phyloP scores from a whole-genome alignment of 1,284 basidiomycete genomes.

The Kwoniella shivajii region DNA sequence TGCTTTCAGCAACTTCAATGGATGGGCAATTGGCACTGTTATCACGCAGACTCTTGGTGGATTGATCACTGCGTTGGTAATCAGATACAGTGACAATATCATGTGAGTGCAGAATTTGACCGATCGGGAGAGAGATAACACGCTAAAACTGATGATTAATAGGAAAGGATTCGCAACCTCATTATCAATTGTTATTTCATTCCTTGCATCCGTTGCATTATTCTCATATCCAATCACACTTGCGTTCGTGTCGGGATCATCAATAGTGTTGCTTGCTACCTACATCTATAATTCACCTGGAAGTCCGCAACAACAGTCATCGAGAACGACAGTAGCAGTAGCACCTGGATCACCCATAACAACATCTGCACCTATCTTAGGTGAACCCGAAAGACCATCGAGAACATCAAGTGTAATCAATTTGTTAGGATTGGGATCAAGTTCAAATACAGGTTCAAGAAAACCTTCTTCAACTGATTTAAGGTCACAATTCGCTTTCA shows the following conservation, averaged over 20 bases:
- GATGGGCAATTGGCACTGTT: slow-evolving; percentile 90
- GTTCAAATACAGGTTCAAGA: slow-evolving; percentile 10
- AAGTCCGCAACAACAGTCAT: slow-evolving; percentile 20
- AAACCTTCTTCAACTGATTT: slow-evolving; percentile 21
- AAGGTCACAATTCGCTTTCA: not conserved
- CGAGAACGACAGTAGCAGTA: slow-evolving; percentile 44
- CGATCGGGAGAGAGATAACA: not conserved
- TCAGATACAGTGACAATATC: slow-evolving; percentile 59
- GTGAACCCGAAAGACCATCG: slow-evolving; percentile 46
- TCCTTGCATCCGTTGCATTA: slow-evolving; percentile 81
- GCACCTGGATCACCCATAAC: slow-evolving; percentile 50
- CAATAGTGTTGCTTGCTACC: slow-evolving; percentile 80
- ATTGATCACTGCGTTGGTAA: slow-evolving; percentile 75
- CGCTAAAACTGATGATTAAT: not conserved
- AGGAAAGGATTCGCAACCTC: slow-evolving; percentile 90
- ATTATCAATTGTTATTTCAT: slow-evolving; percentile 88
- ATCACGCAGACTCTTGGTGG: slow-evolving; percentile 86
- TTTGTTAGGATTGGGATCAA: slow-evolving; percentile 37
- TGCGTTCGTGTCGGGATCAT: slow-evolving; percentile 78
- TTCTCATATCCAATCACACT: slow-evolving; percentile 85
- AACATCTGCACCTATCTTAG: slow-evolving; percentile 48
- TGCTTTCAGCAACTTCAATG: slow-evolving; percentile 64
- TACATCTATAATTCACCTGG: slow-evolving; percentile 79
- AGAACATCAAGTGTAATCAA: slow-evolving; percentile 44
- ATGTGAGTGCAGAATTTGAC: slow-evolving; percentile 34